These are phyloP conservation scores for Ziziphus jujuba DNA, from an alignment of 306 rosid genomes.

Conservation along the genomic window DNA sequence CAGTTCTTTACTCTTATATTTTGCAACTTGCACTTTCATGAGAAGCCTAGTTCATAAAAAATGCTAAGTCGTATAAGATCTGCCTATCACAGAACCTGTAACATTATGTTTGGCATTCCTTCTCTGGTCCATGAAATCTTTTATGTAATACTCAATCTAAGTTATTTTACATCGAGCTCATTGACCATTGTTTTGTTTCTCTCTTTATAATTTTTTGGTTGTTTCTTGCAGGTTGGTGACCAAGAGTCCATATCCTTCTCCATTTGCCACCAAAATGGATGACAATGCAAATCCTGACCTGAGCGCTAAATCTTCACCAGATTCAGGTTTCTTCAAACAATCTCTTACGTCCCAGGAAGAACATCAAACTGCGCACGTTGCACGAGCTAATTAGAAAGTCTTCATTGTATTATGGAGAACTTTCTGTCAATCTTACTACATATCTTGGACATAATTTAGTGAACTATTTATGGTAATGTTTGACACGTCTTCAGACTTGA, in stretches of 20 bases:
- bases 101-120: neutral
- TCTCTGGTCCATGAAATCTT: neutral
- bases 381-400: conserved; percentile 10
- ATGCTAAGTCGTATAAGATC: neutral
- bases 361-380: conserved; percentile 30
- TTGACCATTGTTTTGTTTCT: neutral
- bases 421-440: neutral
- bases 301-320: conserved; percentile 19
- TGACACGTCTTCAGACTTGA: neutral
- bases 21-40: neutral
- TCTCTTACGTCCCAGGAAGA: conserved; percentile 23
- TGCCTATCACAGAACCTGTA: neutral
- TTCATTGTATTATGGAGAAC: conserved; percentile 2
- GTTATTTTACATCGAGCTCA: neutral
- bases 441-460: neutral
- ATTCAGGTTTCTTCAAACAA: conserved; percentile 25
- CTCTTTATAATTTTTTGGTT: conserved; percentile 6
- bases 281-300: conserved; percentile 18
- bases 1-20: no score
- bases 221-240: conserved; percentile 47
- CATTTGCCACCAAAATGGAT: conserved; percentile 26
- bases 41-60: neutral
- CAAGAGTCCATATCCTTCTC: conserved; percentile 53
- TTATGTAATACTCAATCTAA: neutral
- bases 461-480: conserved; percentile 5